phyloP scores from a whole-genome alignment of 208 protist genomes.

The Lotmaria passim region DNA sequence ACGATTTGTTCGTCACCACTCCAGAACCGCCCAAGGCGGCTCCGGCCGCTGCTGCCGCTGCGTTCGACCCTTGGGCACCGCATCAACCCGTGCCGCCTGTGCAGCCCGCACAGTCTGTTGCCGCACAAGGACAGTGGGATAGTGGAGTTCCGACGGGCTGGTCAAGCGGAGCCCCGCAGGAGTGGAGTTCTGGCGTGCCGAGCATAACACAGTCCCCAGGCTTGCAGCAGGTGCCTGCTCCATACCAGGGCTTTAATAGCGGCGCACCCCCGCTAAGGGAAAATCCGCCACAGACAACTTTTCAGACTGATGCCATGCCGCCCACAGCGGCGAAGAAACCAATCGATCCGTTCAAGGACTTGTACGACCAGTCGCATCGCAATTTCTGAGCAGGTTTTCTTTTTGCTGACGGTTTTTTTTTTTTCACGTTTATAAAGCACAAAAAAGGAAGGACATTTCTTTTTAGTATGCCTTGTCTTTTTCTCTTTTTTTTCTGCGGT shows the following conservation, averaged over 20 bases:
- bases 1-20: slow-evolving; percentile 40
- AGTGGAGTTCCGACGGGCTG: slow-evolving; percentile 25
- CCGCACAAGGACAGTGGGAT: slow-evolving; percentile 10
- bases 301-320: background rate
- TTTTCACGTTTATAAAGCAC: too few species aligned
- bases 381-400: too few species aligned
- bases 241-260: background rate
- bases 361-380: slow-evolving; percentile 33
- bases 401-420: too few species aligned
- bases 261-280: background rate
- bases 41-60: background rate
- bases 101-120: background rate
- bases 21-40: slow-evolving; percentile 10
- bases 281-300: background rate
- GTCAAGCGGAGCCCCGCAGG: slow-evolving; percentile 30
- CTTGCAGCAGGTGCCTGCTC: background rate
- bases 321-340: slow-evolving; percentile 19
- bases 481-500: slow-evolving; percentile 19
- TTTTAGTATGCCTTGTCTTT: background rate
- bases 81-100: background rate
- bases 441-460: too few species aligned
- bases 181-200: slow-evolving; percentile 19
- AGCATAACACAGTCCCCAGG: background rate
- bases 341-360: slow-evolving; percentile 54
- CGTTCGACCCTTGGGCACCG: slow-evolving; percentile 1